Percentiles rank a stretch among this genome's conserved stretches.
These are phyloP conservation scores for Hymenochaete sp. DNA, from an alignment of 1,284 basidiomycete genomes.

Conservation along the genomic window DNA sequence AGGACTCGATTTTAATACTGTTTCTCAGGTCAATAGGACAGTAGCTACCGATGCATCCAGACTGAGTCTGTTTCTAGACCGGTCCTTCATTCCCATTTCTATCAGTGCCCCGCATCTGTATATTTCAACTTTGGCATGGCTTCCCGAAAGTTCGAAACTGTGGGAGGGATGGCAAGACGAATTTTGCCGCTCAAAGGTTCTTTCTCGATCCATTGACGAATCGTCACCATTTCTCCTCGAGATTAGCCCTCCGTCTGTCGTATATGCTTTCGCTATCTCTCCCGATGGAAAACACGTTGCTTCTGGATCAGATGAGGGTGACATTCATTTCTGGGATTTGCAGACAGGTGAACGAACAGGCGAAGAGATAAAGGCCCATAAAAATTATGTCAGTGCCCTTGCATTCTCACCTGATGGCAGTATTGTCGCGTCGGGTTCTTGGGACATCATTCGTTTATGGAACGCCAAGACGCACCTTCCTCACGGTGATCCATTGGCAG, in stretches of 20 bases:
- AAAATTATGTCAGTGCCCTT: background rate
- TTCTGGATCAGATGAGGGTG: conserved; percentile 17
- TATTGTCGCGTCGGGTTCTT: conserved; percentile 14
- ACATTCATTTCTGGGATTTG: conserved; percentile 18
- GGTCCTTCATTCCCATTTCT: too few species aligned
- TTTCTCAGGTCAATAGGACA: background rate
- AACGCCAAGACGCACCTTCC: conserved; percentile 9
- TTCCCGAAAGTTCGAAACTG: too few species aligned
- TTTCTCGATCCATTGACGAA: too few species aligned
- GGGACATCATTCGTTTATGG: conserved; percentile 17
- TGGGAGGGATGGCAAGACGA: too few species aligned
- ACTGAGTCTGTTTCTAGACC: background rate
- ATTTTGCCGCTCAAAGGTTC: too few species aligned
- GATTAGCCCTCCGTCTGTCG: too few species aligned
- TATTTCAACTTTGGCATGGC: background rate
- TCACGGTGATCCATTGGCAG: conserved; percentile 1
- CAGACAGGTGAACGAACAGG: conserved; percentile 2
- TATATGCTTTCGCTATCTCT: conserved; percentile 15
- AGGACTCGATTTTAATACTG: background rate
- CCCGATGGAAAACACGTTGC: conserved; percentile 19
- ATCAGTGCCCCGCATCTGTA: background rate
- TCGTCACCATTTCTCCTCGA: too few species aligned
- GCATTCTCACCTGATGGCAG: conserved; percentile 14
- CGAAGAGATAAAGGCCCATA: conserved; percentile 8
- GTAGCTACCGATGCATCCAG: background rate